These are phyloP conservation scores for Penicillium salamii DNA, from an alignment of 495 filamentous ascomycete genomes.

Conservation along the genomic window DNA sequence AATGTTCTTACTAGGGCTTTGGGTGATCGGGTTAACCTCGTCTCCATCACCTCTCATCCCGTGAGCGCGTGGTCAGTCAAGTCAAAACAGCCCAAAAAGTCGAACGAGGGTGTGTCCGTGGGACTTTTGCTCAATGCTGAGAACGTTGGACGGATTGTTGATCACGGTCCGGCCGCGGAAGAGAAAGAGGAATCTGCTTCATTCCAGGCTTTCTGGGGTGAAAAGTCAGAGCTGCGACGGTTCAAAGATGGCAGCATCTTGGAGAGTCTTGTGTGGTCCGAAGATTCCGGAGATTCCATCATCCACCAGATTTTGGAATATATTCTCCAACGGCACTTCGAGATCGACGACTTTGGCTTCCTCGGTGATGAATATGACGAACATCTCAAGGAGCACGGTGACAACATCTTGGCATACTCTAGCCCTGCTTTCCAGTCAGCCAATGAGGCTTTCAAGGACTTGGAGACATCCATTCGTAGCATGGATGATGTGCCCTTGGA, in stretches of 20 bases:
- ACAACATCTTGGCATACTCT: slow-evolving; percentile 34
- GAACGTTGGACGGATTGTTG: slow-evolving; percentile 69
- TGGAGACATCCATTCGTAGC: slow-evolving; percentile 70
- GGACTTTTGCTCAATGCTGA: slow-evolving; percentile 69
- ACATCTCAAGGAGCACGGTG: slow-evolving; percentile 47
- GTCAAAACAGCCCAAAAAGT: slow-evolving; percentile 25
- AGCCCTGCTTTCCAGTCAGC: slow-evolving; percentile 51
- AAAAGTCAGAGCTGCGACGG: slow-evolving; percentile 52
- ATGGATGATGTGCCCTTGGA: slow-evolving; percentile 79
- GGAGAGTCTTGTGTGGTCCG: slow-evolving; percentile 77
- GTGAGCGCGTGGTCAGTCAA: slow-evolving; percentile 34
- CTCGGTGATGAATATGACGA: slow-evolving; percentile 59
- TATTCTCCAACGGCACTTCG: slow-evolving; percentile 65
- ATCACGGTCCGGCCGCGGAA: slow-evolving; percentile 83
- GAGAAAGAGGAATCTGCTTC: slow-evolving; percentile 52
- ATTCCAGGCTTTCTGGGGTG: slow-evolving; percentile 52
- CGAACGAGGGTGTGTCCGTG: slow-evolving; percentile 45
- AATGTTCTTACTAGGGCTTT: slow-evolving; percentile 64
- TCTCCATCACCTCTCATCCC: slow-evolving; percentile 52
- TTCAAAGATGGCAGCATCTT: slow-evolving; percentile 55
- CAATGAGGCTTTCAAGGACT: slow-evolving; percentile 60
- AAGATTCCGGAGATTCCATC: slow-evolving; percentile 57
- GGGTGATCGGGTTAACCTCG: slow-evolving; percentile 66
- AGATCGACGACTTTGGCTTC: slow-evolving; percentile 51
- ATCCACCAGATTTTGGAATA: slow-evolving; percentile 77